Conservation (phyloP, 2,329 filamentous ascomycete genomes). For the Aspergillus sp. region DNA sequence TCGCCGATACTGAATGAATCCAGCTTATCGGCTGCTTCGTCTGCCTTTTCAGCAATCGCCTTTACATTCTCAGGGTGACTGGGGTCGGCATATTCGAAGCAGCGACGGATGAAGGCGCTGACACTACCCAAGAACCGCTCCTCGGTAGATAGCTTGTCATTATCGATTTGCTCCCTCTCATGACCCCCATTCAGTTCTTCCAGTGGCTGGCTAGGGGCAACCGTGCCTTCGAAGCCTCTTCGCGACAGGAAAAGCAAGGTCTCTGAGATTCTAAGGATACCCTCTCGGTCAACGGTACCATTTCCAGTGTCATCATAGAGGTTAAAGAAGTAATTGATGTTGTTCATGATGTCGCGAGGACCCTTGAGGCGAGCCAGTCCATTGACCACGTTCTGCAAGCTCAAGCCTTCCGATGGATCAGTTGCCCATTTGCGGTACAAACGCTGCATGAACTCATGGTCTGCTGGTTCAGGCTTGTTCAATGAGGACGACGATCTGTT, state of each 20-base stretch:
- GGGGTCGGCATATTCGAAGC: conserved; percentile 96
- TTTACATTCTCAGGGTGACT: conserved; percentile 63
- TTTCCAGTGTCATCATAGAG: conserved; percentile 90
- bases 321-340: conserved; percentile 96
- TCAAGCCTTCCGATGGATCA: conserved; percentile 68
- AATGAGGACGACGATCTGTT: conserved; percentile 47
- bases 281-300: conserved; percentile 87
- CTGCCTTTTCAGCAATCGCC: conserved; percentile 14
- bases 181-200: conserved; percentile 43
- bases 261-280: conserved; percentile 90
- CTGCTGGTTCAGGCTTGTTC: conserved; percentile 65
- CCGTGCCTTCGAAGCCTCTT: conserved; percentile 70
- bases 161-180: conserved; percentile 28
- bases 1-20: conserved; percentile 70
- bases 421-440: conserved; percentile 85
- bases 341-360: conserved; percentile 92
- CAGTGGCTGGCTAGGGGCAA: conserved; percentile 58
- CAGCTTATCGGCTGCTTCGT: conserved; percentile 32
- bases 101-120: conserved; percentile 89
- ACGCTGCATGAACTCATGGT: conserved; percentile 89
- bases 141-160: conserved; percentile 56
- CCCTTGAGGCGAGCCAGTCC: conserved; percentile 89
- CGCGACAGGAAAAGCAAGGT: conserved; percentile 86
- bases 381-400: conserved; percentile 83
- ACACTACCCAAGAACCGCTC: conserved; percentile 89